Percentiles rank a stretch among this genome's conserved stretches.
phyloP scores from a whole-genome alignment of 2,329 filamentous ascomycete species.

The Leptographium wingfieldii region DNA sequence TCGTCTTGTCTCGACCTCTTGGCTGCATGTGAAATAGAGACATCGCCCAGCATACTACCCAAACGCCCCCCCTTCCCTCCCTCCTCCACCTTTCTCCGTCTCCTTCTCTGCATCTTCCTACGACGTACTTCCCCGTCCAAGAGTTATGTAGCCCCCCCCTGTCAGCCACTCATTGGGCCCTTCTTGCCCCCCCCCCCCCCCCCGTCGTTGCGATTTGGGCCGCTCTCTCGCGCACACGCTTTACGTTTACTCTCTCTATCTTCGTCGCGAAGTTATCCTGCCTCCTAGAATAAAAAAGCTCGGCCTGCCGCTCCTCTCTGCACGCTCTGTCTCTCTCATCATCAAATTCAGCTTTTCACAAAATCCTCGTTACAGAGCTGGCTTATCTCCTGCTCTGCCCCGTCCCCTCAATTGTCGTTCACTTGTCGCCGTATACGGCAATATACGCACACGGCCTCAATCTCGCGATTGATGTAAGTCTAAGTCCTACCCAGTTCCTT shows the following conservation, averaged over 20 bases:
- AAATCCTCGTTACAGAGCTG: background rate
- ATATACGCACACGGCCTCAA: background rate
- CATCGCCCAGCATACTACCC: background rate
- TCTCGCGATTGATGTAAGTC: background rate
- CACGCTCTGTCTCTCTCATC: background rate
- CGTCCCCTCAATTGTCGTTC: background rate
- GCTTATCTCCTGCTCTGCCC: background rate
- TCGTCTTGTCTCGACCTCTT: background rate
- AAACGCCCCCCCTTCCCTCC: background rate
- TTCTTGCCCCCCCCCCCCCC: background rate
- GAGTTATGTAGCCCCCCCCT: background rate
- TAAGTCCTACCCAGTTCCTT: background rate
- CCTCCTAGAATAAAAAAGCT: background rate
- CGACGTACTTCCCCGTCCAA: background rate
- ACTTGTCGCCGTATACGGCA: background rate
- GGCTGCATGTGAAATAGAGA: background rate
- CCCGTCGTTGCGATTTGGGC: background rate
- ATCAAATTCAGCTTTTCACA: background rate
- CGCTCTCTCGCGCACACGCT: background rate
- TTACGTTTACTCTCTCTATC: background rate
- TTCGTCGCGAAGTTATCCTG: background rate
- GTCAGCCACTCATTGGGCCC: conserved; percentile 4
- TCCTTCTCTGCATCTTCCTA: background rate
- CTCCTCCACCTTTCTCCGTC: background rate
- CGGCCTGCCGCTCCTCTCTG: background rate